A percentile compares a stretch with the other conserved stretches of the same genome.
phyloP scores from a whole-genome alignment of 164 flowering plant genomes.

The Malania oleifera region DNA sequence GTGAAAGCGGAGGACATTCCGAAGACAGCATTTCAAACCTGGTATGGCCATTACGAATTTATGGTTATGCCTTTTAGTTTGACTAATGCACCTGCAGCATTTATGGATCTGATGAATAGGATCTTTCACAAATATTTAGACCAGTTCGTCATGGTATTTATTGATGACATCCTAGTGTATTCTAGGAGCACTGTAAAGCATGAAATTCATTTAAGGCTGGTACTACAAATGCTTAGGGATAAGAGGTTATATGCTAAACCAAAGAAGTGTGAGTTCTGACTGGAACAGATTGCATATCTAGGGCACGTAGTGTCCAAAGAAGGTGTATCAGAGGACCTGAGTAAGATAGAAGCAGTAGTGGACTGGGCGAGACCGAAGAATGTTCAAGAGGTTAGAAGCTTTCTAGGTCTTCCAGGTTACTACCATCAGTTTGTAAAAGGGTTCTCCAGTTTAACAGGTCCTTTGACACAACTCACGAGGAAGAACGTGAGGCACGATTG shows the following conservation, averaged over 20 bases:
- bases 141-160: constrained; percentile 3
- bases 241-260: constrained; percentile 1
- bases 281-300: too few species aligned
- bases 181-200: constrained; percentile 1
- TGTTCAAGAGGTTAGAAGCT: background rate
- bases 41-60: too few species aligned
- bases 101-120: too few species aligned
- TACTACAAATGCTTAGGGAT: background rate
- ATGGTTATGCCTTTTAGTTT: too few species aligned
- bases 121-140: too few species aligned
- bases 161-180: constrained; percentile 8
- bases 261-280: constrained; percentile 1
- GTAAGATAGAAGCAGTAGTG: background rate
- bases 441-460: too few species aligned
- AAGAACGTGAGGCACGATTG: too few species aligned
- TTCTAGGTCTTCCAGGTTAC: constrained; percentile 9
- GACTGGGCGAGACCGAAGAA: constrained; percentile 3
- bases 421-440: background rate
- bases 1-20: too few species aligned
- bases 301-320: background rate
- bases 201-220: background rate
- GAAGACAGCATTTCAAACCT: too few species aligned
- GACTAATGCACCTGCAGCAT: too few species aligned
- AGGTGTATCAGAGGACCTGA: constrained; percentile 1
- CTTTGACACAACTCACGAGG: too few species aligned